A percentile compares a stretch with the other conserved stretches of the same genome.
Evolutionary conservation across 1,139 yeast genomes (phyloP).

Genomic region (Scheffersomyces segobiensis): DNA sequence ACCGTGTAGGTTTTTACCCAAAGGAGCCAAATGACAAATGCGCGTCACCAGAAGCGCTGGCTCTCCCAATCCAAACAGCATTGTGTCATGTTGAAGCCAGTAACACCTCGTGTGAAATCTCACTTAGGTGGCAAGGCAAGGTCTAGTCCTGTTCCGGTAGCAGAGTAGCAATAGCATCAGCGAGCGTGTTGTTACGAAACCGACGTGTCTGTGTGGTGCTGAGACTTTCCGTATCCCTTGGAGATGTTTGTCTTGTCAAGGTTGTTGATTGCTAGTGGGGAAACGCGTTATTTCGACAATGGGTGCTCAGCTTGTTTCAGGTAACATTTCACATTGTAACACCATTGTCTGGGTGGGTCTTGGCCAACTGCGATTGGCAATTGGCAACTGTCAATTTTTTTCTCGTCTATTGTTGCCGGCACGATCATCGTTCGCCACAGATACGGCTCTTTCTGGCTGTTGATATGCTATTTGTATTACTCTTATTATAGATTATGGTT

Average conservation of each 20-base stretch:
- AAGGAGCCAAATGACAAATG: neutral
- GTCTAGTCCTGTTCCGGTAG: neutral
- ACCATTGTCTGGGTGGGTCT: neutral
- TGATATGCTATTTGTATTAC: neutral
- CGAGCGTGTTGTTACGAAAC: neutral
- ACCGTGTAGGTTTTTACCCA: neutral
- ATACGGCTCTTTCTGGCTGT: neutral
- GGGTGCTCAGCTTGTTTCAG: neutral
- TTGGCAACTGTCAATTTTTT: too few species aligned
- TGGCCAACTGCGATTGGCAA: neutral
- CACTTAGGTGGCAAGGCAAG: neutral
- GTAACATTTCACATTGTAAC: neutral
- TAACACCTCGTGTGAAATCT: neutral
- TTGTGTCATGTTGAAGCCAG: neutral
- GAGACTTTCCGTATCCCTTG: neutral
- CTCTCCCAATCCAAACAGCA: neutral
- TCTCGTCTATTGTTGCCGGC: neutral
- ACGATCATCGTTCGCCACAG: neutral
- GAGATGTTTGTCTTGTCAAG: neutral
- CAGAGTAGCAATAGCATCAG: neutral
- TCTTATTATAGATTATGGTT: neutral
- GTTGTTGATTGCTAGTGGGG: neutral
- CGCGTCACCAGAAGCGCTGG: neutral
- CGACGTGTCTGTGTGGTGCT: neutral
- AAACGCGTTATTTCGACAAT: neutral